Conservation (phyloP, 2,329 filamentous ascomycete species). For the Cladobotryum protrusum region DNA sequence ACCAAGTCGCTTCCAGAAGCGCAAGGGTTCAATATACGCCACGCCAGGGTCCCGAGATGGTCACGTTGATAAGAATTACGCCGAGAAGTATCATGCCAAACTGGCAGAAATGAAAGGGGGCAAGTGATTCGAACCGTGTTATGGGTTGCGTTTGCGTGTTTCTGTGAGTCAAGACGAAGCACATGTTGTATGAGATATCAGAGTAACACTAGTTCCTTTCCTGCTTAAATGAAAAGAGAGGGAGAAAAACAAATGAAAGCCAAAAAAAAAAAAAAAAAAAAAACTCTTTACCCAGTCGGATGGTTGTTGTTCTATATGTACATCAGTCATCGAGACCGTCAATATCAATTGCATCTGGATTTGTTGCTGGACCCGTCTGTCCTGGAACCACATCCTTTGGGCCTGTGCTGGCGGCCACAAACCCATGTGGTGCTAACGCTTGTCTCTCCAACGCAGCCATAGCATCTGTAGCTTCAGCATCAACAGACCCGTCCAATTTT, state of each 20-base stretch:
- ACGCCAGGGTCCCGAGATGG: slow-evolving; percentile 60
- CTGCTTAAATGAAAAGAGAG: not conserved
- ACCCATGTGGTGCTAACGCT: slow-evolving; percentile 80
- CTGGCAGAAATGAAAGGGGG: slow-evolving; percentile 45
- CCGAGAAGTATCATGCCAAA: slow-evolving; percentile 55
- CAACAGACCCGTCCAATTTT: slow-evolving; percentile 38
- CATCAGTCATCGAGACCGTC: slow-evolving; percentile 62
- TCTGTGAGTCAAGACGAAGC: no score
- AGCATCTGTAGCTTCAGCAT: slow-evolving; percentile 60
- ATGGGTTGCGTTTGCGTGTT: no score
- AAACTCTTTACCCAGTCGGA: not conserved
- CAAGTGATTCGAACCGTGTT: slow-evolving; percentile 23
- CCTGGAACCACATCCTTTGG: slow-evolving; percentile 48
- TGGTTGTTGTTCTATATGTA: not conserved
- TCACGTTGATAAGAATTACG: slow-evolving; percentile 54
- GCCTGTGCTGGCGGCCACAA: slow-evolving; percentile 79
- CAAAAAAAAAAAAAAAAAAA: no score
- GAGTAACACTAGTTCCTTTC: not conserved
- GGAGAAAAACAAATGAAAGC: not conserved
- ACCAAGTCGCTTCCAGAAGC: slow-evolving; percentile 62
- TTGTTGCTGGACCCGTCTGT: slow-evolving; percentile 47
- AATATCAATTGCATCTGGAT: slow-evolving; percentile 81
- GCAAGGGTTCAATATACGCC: slow-evolving; percentile 62
- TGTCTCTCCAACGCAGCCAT: slow-evolving; percentile 88
- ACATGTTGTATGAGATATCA: not conserved